Percentiles rank a stretch among this genome's conserved stretches.
Conservation (phyloP, 1,284 basidiomycete species). For the Cerrena zonata region DNA sequence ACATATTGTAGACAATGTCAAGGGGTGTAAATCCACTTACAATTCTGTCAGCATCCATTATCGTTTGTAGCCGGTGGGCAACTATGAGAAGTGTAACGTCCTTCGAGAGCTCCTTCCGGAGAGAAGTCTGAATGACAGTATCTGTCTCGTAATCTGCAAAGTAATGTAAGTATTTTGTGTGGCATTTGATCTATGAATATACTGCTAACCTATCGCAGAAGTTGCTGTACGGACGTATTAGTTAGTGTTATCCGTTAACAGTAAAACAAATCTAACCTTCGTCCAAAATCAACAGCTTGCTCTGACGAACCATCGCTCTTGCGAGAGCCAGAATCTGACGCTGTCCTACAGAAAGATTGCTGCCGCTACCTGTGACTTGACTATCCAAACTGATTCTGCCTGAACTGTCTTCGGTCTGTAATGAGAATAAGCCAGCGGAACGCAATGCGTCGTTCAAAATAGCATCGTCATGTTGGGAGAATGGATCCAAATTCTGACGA, state of each 20-base stretch:
- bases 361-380: slow-evolving; percentile 28
- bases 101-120: slow-evolving; percentile 23
- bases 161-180: slow-evolving; percentile 15
- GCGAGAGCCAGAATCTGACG: slow-evolving; percentile 44
- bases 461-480: slow-evolving; percentile 46
- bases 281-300: slow-evolving; percentile 30
- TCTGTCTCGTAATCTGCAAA: slow-evolving; percentile 27
- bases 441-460: slow-evolving; percentile 25
- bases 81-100: slow-evolving; percentile 31
- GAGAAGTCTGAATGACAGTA: slow-evolving; percentile 27
- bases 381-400: slow-evolving; percentile 28
- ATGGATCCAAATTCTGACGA: slow-evolving; percentile 38
- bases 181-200: background rate
- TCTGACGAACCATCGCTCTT: slow-evolving; percentile 26
- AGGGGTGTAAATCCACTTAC: slow-evolving; percentile 14
- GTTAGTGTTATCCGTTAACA: background rate
- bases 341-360: slow-evolving; percentile 43
- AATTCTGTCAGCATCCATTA: slow-evolving; percentile 33
- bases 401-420: slow-evolving; percentile 21
- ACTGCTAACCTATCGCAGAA: slow-evolving; percentile 42
- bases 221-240: slow-evolving; percentile 32
- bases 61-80: slow-evolving; percentile 32
- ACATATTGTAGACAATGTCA: background rate
- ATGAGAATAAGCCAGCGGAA: slow-evolving; percentile 23
- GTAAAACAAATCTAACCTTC: slow-evolving; percentile 18